Conservation (phyloP, 768 basidiomycete species). For the Lactarius indigo region DNA sequence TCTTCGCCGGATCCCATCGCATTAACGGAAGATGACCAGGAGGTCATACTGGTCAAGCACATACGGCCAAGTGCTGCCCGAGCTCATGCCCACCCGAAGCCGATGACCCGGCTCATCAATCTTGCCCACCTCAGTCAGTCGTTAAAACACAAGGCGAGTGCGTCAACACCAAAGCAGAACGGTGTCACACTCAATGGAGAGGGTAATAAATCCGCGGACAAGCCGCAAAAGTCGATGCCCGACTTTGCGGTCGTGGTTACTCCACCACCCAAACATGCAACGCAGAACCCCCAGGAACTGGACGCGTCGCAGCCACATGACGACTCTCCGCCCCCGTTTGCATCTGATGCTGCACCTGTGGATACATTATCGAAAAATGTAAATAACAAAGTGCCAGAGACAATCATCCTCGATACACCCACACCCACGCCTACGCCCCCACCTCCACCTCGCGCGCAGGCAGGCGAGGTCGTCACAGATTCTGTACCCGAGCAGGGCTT, state of each 20-base stretch:
- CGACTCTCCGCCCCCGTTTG: background rate
- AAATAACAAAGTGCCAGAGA: background rate
- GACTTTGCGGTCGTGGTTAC: conserved; percentile 13
- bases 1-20: conserved; percentile 20
- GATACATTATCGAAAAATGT: background rate
- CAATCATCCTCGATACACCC: background rate
- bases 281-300: background rate
- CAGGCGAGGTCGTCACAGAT: background rate
- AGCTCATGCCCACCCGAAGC: background rate
- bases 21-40: conserved; percentile 7
- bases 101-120: background rate
- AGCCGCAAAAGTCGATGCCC: background rate
- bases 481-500: background rate
- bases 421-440: background rate
- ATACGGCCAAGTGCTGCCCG: background rate
- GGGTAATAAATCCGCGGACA: background rate
- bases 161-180: background rate
- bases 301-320: background rate
- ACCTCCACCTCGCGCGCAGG: background rate
- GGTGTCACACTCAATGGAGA: background rate
- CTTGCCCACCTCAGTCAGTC: background rate
- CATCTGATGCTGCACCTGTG: no score
- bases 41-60: conserved; percentile 14
- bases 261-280: conserved; percentile 2
- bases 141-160: background rate